Conservation (phyloP, 345 rosid genomes). For the Nasturtium officinale region DNA sequence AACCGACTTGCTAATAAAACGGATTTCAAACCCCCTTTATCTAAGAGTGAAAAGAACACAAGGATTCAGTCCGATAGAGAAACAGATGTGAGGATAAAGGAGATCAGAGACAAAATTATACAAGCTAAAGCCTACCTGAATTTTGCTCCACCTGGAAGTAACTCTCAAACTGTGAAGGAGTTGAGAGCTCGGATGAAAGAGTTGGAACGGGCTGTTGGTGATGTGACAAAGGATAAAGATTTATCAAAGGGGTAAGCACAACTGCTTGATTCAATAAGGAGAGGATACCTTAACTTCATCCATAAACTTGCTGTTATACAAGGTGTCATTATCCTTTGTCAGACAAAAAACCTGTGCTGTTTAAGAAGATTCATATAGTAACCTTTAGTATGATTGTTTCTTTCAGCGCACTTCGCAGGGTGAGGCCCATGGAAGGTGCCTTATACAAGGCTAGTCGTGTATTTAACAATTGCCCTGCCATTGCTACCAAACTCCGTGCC, state of each 20-base stretch:
- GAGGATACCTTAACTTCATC: conserved; percentile 8
- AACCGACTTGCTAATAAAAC: conserved; percentile 42
- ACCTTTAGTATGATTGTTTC: conserved; percentile 29
- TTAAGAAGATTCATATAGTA: conserved; percentile 21
- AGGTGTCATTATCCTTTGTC: neutral
- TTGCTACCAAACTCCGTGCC: conserved; percentile 73
- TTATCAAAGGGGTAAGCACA: conserved; percentile 69
- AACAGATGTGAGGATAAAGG: conserved; percentile 63
- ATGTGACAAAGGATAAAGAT: conserved; percentile 66
- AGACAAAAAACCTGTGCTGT: conserved; percentile 1
- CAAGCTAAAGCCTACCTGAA: conserved; percentile 75
- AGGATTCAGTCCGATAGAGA: conserved; percentile 35
- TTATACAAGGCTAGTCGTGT: conserved; percentile 61
- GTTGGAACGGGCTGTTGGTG: conserved; percentile 66
- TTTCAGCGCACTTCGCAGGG: conserved; percentile 69
- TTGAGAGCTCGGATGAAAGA: conserved; percentile 70
- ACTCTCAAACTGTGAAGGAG: conserved; percentile 73
- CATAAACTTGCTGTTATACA: neutral
- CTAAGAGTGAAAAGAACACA: conserved; percentile 52
- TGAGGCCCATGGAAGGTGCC: conserved; percentile 61
- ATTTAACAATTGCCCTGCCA: conserved; percentile 66
- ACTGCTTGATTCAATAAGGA: conserved; percentile 7
- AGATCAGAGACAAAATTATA: conserved; percentile 78
- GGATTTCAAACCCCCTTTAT: conserved; percentile 40
- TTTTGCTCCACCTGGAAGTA: conserved; percentile 65